Base-by-base conservation (phyloP, 2,329 filamentous ascomycete species). In the Fusarium dimerum region DNA sequence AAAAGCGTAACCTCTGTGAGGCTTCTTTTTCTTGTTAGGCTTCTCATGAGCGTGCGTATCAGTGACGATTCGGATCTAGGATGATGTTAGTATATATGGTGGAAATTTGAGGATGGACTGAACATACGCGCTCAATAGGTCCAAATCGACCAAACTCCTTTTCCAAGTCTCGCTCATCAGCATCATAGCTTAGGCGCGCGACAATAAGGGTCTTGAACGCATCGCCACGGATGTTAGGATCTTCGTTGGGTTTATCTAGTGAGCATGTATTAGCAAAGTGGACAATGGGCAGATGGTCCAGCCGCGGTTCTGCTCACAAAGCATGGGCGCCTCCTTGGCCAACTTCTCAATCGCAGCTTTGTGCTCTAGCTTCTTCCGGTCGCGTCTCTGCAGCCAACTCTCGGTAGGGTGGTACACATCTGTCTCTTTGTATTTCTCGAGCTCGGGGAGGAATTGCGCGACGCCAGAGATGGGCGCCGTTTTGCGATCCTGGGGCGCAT, bases 131-230 rank as follows among this genome's bases (percentile, higher is more conserved):
- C 74, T 97, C 94, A 71, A 99, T 95, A 5, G 92, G 89, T 20
- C 94, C 94, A 70, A 92, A 97, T 51, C 93, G 88, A 20, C 89
- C 88, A 73, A 99, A 99, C 70, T 97, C 93, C 65, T 89, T 84
- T 76, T 97, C 92, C 40, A 99, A 79, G 68, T 99, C 94, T 64
- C 92, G 85, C 66, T 93, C 89, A 59, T 90, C 92, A 43, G 89
- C 88, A 53, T 94, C 89, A 69, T 97, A 99, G 68, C 88, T 92
- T 45, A 99, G 80, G 49, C 94, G 87, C 48, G 90, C 88, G 49
- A 97, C 89, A 66, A 99, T 95, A 46, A 99, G 79, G 13, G 94
- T 99, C 75, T 90, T 96, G 79, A 94, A 97, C 2, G 93, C 88
- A 75, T 97, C 92, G 51, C 94, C 93, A 59, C 92, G 85, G 60